A percentile compares a stretch with the other conserved stretches of the same genome.
These are phyloP conservation scores for Malus domestica DNA, from an alignment of 306 rosid genomes.

Conservation along the genomic window ASM211411v1 NC_041797.1:4827501-4828000, in stretches of 20 bases:
- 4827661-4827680: slow-evolving; percentile 37
- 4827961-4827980: slow-evolving; percentile 65
- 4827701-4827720: slow-evolving; percentile 70
- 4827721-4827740: slow-evolving; percentile 68
- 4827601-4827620: slow-evolving; percentile 77
- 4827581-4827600: slow-evolving; percentile 83
- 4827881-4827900: slow-evolving; percentile 77
- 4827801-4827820: slow-evolving; percentile 80
- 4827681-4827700: slow-evolving; percentile 45
- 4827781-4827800: slow-evolving; percentile 86
- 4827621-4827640: slow-evolving; percentile 65
- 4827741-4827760: slow-evolving; percentile 35
- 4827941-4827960: slow-evolving; percentile 37
- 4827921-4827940: slow-evolving; percentile 40
- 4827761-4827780: slow-evolving; percentile 44
- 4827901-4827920: slow-evolving; percentile 75
- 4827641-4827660: slow-evolving; percentile 29
- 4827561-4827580: slow-evolving; percentile 47
- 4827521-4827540: slow-evolving; percentile 52
- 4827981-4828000: slow-evolving; percentile 63
- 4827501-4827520: slow-evolving; percentile 47
- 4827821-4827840: slow-evolving; percentile 51
- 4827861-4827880: slow-evolving; percentile 88
- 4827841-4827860: slow-evolving; percentile 46
- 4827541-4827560: slow-evolving; percentile 68